Evolutionary conservation across 2,329 filamentous ascomycete species (phyloP).

Genomic region (Pseudogymnoascus sp.): DNA sequence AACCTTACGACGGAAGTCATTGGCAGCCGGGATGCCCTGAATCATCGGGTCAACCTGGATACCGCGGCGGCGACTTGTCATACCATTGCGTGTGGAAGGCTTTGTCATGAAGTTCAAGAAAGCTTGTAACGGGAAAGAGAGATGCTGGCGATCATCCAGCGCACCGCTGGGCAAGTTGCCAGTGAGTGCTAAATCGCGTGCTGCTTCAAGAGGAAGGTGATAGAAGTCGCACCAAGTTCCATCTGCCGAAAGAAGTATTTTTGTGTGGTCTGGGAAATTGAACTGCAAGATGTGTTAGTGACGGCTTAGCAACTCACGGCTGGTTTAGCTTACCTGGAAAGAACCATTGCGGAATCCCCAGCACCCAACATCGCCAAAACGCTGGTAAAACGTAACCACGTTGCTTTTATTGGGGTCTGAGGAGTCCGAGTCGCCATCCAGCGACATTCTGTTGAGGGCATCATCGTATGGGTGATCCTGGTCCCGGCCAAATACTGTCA

Average conservation of each 20-base stretch:
- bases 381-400: constrained; percentile 72
- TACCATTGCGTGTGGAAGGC: constrained; percentile 41
- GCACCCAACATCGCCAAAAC: constrained; percentile 70
- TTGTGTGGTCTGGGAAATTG: constrained; percentile 84
- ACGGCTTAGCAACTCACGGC: not conserved
- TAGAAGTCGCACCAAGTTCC: constrained; percentile 73
- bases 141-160: constrained; percentile 59
- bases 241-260: constrained; percentile 66
- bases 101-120: constrained; percentile 55
- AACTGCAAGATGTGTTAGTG: constrained; percentile 41
- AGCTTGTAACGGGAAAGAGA: constrained; percentile 64
- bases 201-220: constrained; percentile 63
- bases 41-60: constrained; percentile 49
- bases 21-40: constrained; percentile 59
- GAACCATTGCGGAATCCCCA: constrained; percentile 77
- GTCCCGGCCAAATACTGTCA: constrained; percentile 66
- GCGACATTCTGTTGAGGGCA: constrained; percentile 26
- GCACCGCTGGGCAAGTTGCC: constrained; percentile 63
- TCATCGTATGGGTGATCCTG: constrained; percentile 46
- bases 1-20: constrained; percentile 65
- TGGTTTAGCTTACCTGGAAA: constrained; percentile 48
- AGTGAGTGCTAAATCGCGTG: constrained; percentile 52
- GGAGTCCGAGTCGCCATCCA: constrained; percentile 23
- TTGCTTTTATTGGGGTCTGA: constrained; percentile 39
- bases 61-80: constrained; percentile 16